Conservation (phyloP, 1,284 basidiomycete genomes). For the Pholiota adiposa region DNA sequence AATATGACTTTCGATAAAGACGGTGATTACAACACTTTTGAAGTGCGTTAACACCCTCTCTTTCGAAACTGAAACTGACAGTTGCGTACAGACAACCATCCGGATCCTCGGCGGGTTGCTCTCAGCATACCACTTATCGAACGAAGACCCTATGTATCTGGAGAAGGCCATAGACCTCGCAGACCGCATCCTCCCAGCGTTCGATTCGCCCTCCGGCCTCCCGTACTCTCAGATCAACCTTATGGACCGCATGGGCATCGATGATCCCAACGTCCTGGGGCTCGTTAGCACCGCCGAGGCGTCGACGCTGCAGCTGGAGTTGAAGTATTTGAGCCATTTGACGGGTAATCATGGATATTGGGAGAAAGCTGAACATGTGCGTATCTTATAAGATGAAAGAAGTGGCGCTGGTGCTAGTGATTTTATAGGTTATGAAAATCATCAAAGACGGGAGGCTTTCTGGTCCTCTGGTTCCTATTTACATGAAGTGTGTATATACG, state of each 20-base stretch:
- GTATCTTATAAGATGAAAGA: not conserved
- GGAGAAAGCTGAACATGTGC: constrained; percentile 79
- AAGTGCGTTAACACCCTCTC: constrained; percentile 53
- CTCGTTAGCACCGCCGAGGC: constrained; percentile 87
- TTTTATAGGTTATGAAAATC: constrained; percentile 52
- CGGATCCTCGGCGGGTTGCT: constrained; percentile 61
- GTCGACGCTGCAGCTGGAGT: constrained; percentile 84
- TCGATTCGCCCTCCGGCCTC: constrained; percentile 81
- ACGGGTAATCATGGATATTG: constrained; percentile 82
- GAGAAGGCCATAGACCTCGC: constrained; percentile 80
- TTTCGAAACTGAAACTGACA: not conserved
- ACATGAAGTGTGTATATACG: constrained; percentile 59
- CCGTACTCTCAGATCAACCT: constrained; percentile 84
- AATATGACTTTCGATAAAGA: constrained; percentile 78
- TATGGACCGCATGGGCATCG: constrained; percentile 60
- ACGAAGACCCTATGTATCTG: constrained; percentile 70
- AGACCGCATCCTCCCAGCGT: constrained; percentile 81
- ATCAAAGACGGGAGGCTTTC: constrained; percentile 56
- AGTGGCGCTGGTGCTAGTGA: not conserved
- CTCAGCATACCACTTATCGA: constrained; percentile 79
- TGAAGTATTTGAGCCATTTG: constrained; percentile 82
- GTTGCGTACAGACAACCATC: constrained; percentile 41
- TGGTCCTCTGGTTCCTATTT: constrained; percentile 78
- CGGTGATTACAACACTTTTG: constrained; percentile 87
- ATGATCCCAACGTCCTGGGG: constrained; percentile 66